Conservation (phyloP, 2,329 filamentous ascomycete genomes). For the Calonectria crousiana region DNA sequence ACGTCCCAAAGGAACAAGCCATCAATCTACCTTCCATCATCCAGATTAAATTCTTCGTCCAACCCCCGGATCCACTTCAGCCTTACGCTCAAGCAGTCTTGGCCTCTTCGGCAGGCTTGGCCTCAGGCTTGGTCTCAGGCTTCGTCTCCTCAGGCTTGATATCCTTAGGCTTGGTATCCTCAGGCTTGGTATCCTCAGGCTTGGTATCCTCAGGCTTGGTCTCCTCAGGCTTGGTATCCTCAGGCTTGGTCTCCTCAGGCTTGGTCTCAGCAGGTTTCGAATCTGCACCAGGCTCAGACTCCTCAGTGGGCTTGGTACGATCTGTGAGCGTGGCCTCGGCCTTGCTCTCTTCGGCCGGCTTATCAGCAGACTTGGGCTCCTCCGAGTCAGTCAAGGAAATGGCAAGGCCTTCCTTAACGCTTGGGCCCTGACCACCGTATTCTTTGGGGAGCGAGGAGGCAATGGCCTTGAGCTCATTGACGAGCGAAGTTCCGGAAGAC, state of each 20-base stretch:
- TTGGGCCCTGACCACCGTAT: conserved; percentile 81
- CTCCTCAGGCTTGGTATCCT: conserved; percentile 1
- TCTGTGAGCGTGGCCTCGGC: conserved; percentile 12
- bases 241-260: conserved; percentile 16
- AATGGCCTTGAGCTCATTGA: conserved; percentile 68
- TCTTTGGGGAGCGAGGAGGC: conserved; percentile 75
- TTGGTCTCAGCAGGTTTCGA: neutral
- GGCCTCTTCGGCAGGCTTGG: conserved; percentile 15
- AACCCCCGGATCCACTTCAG: neutral
- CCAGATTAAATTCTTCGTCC: neutral
- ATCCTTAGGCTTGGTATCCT: conserved; percentile 7
- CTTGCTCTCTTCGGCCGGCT: conserved; percentile 27
- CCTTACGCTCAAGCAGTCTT: conserved; percentile 16
- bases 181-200: conserved; percentile 7
- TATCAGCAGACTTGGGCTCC: conserved; percentile 32
- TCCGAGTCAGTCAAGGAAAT: conserved; percentile 42
- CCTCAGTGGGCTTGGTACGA: conserved; percentile 25
- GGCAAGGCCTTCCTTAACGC: conserved; percentile 53
- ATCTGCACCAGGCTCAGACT: conserved; percentile 18
- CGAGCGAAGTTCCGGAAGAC: conserved; percentile 78
- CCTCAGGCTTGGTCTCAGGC: conserved; percentile 13
- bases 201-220: conserved; percentile 24
- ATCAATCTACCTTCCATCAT: neutral
- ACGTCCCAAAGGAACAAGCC: neutral
- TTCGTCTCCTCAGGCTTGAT: conserved; percentile 16